Percentiles rank a stretch among this genome's conserved stretches.
phyloP scores from a whole-genome alignment of 768 basidiomycete species.

The Boletus vinaceobasis region DNA sequence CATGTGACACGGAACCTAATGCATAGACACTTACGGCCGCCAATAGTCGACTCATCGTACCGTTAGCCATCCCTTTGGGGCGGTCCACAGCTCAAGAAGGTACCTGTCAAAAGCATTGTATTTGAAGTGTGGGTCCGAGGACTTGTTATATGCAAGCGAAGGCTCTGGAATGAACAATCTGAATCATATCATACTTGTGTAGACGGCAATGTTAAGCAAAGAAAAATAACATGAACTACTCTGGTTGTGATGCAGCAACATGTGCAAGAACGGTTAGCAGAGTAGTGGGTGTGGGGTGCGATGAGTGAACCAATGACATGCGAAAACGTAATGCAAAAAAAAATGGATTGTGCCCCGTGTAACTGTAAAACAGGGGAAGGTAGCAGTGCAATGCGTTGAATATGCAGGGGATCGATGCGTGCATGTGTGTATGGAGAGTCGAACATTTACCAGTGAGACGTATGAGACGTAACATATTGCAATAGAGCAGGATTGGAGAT shows the following conservation, averaged over 20 bases:
- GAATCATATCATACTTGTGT: slow-evolving; percentile 23
- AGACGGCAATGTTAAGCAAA: slow-evolving; percentile 7
- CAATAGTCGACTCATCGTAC: neutral
- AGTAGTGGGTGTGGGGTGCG: slow-evolving; percentile 8
- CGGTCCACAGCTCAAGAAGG: neutral
- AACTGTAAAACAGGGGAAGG: slow-evolving; percentile 12
- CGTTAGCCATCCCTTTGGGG: neutral
- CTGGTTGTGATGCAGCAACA: slow-evolving; percentile 6
- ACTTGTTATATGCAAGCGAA: slow-evolving; percentile 1
- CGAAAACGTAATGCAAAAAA: slow-evolving; percentile 17
- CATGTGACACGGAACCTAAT: neutral
- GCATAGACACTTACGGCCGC: neutral
- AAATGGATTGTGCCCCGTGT: slow-evolving; percentile 15
- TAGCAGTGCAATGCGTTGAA: slow-evolving; percentile 22
- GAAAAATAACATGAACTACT: slow-evolving; percentile 18
- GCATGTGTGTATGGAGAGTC: slow-evolving; percentile 19
- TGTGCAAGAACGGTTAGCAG: slow-evolving; percentile 16
- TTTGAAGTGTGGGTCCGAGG: neutral
- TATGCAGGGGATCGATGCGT: slow-evolving; percentile 22
- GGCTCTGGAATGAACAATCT: slow-evolving; percentile 1
- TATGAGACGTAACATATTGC: slow-evolving; percentile 16
- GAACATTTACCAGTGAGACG: slow-evolving; percentile 22
- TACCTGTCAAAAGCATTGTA: neutral
- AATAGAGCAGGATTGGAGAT: slow-evolving; percentile 11
- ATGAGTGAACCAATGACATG: slow-evolving; percentile 23